These are phyloP conservation scores for Chlorella sp. DNA, from an alignment of 139 green algal species.

Conservation along the genomic window DNA sequence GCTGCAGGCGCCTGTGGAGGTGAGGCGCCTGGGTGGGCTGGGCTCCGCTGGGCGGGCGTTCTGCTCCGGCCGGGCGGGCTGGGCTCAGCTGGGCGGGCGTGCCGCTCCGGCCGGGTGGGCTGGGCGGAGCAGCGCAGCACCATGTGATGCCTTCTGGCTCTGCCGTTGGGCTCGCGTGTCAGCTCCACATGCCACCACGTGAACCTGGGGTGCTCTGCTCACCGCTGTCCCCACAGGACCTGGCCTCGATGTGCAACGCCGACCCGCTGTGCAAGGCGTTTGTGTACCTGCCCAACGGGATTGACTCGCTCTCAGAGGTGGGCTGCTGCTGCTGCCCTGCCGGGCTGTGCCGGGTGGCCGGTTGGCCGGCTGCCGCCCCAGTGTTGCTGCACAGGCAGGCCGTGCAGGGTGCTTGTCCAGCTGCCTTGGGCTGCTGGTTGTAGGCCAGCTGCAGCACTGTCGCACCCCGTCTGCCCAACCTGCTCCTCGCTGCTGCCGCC, in stretches of 20 bases:
- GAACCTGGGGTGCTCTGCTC: neutral
- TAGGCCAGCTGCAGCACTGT: neutral
- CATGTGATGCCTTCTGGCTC: neutral
- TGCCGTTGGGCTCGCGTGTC: neutral
- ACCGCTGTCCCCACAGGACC: neutral
- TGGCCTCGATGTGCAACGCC: constrained; percentile 18
- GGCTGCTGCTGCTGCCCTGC: neutral
- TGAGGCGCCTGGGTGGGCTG: neutral
- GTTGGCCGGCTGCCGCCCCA: neutral
- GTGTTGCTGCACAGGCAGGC: neutral
- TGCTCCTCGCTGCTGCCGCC: neutral
- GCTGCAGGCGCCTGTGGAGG: constrained; percentile 12
- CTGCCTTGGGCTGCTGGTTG: neutral
- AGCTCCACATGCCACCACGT: neutral
- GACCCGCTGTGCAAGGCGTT: constrained; percentile 39
- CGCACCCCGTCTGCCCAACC: neutral
- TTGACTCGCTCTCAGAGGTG: constrained; percentile 23
- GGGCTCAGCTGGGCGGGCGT: neutral
- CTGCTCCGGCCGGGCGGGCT: neutral
- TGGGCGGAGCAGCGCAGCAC: too few relatives aligned
- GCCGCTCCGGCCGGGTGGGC: neutral
- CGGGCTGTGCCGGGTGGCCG: neutral
- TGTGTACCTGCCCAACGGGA: constrained; percentile 32
- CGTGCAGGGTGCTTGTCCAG: neutral
- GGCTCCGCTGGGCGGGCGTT: neutral